Evolutionary conservation across 1,284 basidiomycete species (phyloP).

Genomic region (Malassezia yamatoensis): DNA sequence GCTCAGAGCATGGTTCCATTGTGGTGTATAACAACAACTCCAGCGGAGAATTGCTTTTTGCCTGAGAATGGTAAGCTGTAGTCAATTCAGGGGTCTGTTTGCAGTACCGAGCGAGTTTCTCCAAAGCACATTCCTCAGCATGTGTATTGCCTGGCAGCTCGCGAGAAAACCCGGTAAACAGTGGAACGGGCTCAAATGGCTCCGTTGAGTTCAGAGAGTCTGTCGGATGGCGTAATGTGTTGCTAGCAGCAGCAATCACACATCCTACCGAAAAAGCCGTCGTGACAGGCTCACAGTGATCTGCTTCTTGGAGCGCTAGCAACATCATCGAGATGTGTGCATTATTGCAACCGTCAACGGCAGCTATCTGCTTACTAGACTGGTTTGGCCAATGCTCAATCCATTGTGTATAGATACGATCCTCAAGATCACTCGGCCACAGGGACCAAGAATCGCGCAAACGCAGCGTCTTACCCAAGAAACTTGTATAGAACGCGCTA

Average conservation of each 20-base stretch:
- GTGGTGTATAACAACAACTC: slow-evolving; percentile 77
- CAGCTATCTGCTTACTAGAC: slow-evolving; percentile 18
- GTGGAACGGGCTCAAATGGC: slow-evolving; percentile 41
- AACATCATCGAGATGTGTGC: slow-evolving; percentile 53
- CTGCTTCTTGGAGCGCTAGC: slow-evolving; percentile 63
- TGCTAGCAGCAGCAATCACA: slow-evolving; percentile 56
- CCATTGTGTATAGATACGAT: slow-evolving; percentile 61
- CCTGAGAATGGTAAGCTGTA: neutral
- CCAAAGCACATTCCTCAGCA: slow-evolving; percentile 86
- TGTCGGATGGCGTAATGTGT: neutral
- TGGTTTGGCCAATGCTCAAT: slow-evolving; percentile 39
- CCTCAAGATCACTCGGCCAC: slow-evolving; percentile 62
- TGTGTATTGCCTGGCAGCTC: slow-evolving; percentile 89
- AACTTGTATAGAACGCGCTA: neutral
- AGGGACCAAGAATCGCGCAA: slow-evolving; percentile 70
- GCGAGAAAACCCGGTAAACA: slow-evolving; percentile 78
- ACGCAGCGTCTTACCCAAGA: slow-evolving; percentile 54
- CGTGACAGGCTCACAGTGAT: slow-evolving; percentile 61
- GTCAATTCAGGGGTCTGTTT: neutral
- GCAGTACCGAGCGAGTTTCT: slow-evolving; percentile 55
- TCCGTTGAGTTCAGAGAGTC: neutral
- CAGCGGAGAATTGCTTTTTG: slow-evolving; percentile 12
- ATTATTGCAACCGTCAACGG: slow-evolving; percentile 12
- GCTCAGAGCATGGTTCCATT: slow-evolving; percentile 86
- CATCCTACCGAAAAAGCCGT: slow-evolving; percentile 94